These are phyloP conservation scores for Erysimum cheiri DNA, from an alignment of 441 rosid genomes.

Conservation along the genomic window DNA sequence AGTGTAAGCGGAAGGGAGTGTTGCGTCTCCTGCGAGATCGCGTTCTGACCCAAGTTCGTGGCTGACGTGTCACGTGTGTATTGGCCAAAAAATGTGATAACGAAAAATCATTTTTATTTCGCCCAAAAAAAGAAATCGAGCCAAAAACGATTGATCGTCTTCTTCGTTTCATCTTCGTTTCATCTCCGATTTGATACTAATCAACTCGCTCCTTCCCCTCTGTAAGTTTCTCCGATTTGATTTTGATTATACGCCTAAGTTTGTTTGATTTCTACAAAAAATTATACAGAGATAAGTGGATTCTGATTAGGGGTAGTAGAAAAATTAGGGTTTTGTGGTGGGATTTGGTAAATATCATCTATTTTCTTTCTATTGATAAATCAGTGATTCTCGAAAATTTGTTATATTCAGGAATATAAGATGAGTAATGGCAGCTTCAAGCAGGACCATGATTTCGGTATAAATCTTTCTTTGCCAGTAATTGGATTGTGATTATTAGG, in stretches of 20 bases:
- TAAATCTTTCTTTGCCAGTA: not conserved
- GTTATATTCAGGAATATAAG: not conserved
- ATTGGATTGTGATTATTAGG: not conserved
- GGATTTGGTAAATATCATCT: not conserved
- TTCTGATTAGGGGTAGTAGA: not conserved
- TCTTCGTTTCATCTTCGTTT: too few relatives aligned
- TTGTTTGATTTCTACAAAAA: not conserved
- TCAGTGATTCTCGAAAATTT: not conserved
- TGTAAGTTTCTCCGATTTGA: conserved; percentile 8
- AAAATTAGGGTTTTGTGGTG: conserved; percentile 17
- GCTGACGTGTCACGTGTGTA: too few relatives aligned
- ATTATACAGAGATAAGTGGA: not conserved
- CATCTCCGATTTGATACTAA: not conserved
- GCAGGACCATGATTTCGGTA: conserved; percentile 30
- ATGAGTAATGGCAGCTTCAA: conserved; percentile 29
- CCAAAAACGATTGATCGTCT: too few relatives aligned
- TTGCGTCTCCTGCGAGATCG: too few relatives aligned
- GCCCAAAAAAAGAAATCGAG: too few relatives aligned
- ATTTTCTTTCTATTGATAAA: too few relatives aligned
- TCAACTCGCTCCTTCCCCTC: not conserved
- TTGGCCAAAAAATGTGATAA: too few relatives aligned
- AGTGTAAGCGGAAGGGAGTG: too few relatives aligned
- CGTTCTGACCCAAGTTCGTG: too few relatives aligned
- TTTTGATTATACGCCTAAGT: not conserved
- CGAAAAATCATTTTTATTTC: too few relatives aligned